These are phyloP conservation scores for Artemisia tridentata DNA, from an alignment of 129 eudicot species.

Conservation along the genomic window DNA sequence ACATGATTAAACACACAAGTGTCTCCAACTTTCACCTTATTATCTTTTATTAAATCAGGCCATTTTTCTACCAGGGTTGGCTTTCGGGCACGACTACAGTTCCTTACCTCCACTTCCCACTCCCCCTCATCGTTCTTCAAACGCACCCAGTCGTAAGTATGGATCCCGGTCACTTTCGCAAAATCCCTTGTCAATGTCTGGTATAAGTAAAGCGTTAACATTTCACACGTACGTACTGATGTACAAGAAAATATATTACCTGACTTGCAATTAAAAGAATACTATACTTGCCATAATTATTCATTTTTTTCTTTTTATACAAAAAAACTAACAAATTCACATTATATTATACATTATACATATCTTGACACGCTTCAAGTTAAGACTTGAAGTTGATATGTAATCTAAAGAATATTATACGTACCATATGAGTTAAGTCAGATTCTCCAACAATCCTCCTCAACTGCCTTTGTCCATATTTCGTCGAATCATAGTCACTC, in stretches of 20 bases:
- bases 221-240: not conserved
- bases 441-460: not conserved
- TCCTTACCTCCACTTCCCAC: slow-evolving; percentile 11
- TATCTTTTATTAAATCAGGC: not conserved
- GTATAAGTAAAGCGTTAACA: not conserved
- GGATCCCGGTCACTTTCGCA: not conserved
- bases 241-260: not conserved
- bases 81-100: too few species aligned
- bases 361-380: too few species aligned
- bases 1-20: too few species aligned
- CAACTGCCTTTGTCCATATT: not conserved
- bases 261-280: too few species aligned
- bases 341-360: too few species aligned
- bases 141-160: not conserved
- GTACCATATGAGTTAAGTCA: not conserved
- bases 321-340: too few species aligned
- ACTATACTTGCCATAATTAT: too few species aligned
- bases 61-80: not conserved
- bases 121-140: slow-evolving; percentile 2
- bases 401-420: not conserved
- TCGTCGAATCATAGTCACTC: not conserved
- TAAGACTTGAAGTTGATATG: too few species aligned
- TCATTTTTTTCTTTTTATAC: too few species aligned
- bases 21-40: too few species aligned
- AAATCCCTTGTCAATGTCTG: not conserved